Percentiles rank a stretch among this genome's conserved stretches.
Conservation (phyloP, 495 filamentous ascomycete species). For the Aspergillus indologenus region DNA sequence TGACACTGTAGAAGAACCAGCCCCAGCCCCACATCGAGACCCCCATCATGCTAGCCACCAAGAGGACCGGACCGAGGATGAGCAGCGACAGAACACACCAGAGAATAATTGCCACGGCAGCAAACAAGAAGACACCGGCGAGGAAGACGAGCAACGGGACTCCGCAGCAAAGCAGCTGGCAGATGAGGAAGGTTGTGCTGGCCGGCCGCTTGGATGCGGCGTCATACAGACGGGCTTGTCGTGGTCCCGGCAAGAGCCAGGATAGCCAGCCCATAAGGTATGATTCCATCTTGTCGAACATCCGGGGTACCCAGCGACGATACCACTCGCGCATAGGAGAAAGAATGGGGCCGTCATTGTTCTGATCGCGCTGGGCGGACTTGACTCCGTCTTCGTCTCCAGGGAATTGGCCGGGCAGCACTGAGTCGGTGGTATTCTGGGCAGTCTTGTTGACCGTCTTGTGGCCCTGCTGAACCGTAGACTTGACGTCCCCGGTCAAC, state of each 20-base stretch:
- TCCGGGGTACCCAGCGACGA: constrained; percentile 19
- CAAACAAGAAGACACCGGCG: constrained; percentile 35
- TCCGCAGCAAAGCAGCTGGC: constrained; percentile 38
- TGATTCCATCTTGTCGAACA: constrained; percentile 32
- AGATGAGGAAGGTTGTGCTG: constrained; percentile 34
- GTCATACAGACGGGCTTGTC: constrained; percentile 32
- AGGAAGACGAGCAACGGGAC: constrained; percentile 37
- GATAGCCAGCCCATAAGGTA: constrained; percentile 24
- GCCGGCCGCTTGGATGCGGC: constrained; percentile 30
- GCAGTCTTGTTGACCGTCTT: constrained; percentile 22
- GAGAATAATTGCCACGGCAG: constrained; percentile 33
- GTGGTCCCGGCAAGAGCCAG: constrained; percentile 29
- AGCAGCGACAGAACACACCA: constrained; percentile 36
- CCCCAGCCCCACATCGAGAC: constrained; percentile 42
- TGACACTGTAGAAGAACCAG: constrained; percentile 38
- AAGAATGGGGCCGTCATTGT: constrained; percentile 23
- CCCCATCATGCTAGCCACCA: constrained; percentile 39
- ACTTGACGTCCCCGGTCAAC: constrained; percentile 18
- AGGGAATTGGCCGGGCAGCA: constrained; percentile 33
- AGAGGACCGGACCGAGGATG: constrained; percentile 35
- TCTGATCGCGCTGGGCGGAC: constrained; percentile 10
- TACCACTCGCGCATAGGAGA: constrained; percentile 17
- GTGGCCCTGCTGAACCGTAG: constrained; percentile 18
- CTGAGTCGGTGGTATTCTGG: constrained; percentile 21
- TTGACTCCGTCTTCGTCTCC: constrained; percentile 23